Conservation (phyloP, 2,329 filamentous ascomycete genomes). For the Claviceps quebecensis region DNA sequence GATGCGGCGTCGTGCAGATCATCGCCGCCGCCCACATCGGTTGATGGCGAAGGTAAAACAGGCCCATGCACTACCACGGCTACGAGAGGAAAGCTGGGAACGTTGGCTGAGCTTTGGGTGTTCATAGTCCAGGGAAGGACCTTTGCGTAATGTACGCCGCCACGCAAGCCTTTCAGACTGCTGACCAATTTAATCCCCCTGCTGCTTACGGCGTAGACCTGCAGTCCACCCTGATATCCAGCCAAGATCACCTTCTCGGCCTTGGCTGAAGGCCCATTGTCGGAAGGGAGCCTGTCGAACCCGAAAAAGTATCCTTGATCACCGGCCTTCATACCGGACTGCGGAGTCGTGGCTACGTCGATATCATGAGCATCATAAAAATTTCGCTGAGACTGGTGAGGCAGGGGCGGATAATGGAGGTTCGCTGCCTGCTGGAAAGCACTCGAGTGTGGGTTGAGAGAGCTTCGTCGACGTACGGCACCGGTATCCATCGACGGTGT, state of each 20-base stretch:
- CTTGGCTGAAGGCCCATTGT: slow-evolving; percentile 20
- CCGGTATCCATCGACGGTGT: slow-evolving; percentile 22
- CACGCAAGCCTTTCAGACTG: slow-evolving; percentile 61
- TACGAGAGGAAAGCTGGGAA: slow-evolving; percentile 62
- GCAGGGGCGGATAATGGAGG: slow-evolving; percentile 45
- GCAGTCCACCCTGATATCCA: slow-evolving; percentile 67
- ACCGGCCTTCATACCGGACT: slow-evolving; percentile 44
- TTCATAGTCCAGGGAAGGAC: slow-evolving; percentile 56
- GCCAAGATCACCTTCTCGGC: slow-evolving; percentile 56
- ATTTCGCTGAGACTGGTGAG: slow-evolving; percentile 63
- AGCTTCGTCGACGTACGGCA: slow-evolving; percentile 28
- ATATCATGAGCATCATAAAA: slow-evolving; percentile 65
- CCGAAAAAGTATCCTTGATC: slow-evolving; percentile 65
- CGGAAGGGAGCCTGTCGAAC: slow-evolving; percentile 56
- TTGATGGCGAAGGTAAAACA: slow-evolving; percentile 31
- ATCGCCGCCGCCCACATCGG: slow-evolving; percentile 21
- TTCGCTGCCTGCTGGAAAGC: slow-evolving; percentile 27
- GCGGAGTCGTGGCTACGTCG: slow-evolving; percentile 49
- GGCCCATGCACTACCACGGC: slow-evolving; percentile 73
- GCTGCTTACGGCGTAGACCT: slow-evolving; percentile 60
- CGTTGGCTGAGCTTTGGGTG: slow-evolving; percentile 38
- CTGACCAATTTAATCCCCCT: slow-evolving; percentile 57
- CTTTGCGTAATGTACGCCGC: slow-evolving; percentile 69
- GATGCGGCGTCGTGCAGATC: slow-evolving; percentile 24
- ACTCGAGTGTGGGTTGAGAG: slow-evolving; percentile 34